Conservation (phyloP, 2,329 filamentous ascomycete genomes). For the Aspergillus sp. region DNA sequence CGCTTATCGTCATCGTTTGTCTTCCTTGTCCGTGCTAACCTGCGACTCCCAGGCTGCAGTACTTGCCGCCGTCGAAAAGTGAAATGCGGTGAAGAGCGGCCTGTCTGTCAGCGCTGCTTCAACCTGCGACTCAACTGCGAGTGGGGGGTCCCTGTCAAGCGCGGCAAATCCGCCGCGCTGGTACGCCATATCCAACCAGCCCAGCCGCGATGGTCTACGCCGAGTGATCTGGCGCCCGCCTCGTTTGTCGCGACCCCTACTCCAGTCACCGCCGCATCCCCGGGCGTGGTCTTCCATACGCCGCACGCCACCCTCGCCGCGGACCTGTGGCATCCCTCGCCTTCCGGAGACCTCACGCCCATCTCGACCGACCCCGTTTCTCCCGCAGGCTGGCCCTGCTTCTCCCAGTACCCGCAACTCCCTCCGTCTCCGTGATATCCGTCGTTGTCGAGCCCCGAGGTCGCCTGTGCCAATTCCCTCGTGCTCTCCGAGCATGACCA, state of each 20-base stretch:
- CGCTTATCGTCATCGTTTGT: background rate
- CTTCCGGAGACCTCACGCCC: conserved; percentile 13
- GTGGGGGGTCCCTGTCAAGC: conserved; percentile 33
- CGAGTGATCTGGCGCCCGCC: background rate
- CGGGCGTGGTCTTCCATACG: conserved; percentile 7
- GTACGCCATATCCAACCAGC: conserved; percentile 29
- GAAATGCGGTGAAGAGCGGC: conserved; percentile 36
- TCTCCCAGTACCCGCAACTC: conserved; percentile 14
- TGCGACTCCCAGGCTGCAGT: conserved; percentile 33
- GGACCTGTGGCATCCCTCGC: conserved; percentile 3
- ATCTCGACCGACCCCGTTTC: conserved; percentile 16
- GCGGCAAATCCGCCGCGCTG: conserved; percentile 19
- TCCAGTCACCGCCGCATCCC: background rate
- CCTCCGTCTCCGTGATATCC: conserved; percentile 24
- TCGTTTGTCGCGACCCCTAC: background rate
- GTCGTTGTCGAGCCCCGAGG: conserved; percentile 17
- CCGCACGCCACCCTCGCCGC: conserved; percentile 8
- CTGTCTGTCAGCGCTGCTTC: conserved; percentile 32
- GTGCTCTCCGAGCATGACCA: conserved; percentile 33
- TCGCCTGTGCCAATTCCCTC: conserved; percentile 34
- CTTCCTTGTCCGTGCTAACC: background rate
- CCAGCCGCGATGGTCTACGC: conserved; percentile 9
- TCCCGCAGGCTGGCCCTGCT: conserved; percentile 13
- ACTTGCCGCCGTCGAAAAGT: conserved; percentile 38
- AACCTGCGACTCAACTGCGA: conserved; percentile 32